Conservation (phyloP, 352 stramenopile species). For the Globisporangium emineosum region DNA sequence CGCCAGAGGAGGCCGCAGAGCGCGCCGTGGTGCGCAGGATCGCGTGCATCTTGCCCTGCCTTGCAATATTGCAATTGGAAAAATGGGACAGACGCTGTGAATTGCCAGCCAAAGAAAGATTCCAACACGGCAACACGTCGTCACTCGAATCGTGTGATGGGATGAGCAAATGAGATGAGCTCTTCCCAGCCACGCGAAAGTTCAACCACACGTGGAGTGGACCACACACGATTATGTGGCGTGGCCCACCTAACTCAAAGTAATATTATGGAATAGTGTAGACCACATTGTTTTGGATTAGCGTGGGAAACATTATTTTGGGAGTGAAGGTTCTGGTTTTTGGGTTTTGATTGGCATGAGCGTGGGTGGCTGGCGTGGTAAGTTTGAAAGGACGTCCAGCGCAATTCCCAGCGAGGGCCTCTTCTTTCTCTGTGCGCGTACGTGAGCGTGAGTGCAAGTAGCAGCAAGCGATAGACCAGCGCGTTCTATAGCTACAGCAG, state of each 20-base stretch:
- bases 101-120: conserved; percentile 5
- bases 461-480: background rate
- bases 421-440: background rate
- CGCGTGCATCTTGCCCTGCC: conserved; percentile 7
- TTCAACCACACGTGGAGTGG: conserved; percentile 10
- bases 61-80: background rate
- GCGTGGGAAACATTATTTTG: background rate
- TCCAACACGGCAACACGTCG: background rate
- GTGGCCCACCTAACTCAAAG: background rate
- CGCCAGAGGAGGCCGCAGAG: background rate
- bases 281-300: background rate
- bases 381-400: conserved; percentile 6
- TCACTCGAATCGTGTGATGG: background rate
- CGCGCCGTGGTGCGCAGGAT: background rate
- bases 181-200: conserved; percentile 10
- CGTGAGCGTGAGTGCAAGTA: background rate
- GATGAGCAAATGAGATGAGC: conserved; percentile 8
- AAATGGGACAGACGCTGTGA: background rate
- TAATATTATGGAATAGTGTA: background rate
- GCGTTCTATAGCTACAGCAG: background rate
- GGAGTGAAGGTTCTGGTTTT: background rate
- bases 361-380: conserved; percentile 8
- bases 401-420: background rate
- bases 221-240: background rate
- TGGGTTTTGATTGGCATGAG: conserved; percentile 8